Evolutionary conservation across 208 protist genomes (phyloP).

Genomic region (Leishmania mexicana): DNA sequence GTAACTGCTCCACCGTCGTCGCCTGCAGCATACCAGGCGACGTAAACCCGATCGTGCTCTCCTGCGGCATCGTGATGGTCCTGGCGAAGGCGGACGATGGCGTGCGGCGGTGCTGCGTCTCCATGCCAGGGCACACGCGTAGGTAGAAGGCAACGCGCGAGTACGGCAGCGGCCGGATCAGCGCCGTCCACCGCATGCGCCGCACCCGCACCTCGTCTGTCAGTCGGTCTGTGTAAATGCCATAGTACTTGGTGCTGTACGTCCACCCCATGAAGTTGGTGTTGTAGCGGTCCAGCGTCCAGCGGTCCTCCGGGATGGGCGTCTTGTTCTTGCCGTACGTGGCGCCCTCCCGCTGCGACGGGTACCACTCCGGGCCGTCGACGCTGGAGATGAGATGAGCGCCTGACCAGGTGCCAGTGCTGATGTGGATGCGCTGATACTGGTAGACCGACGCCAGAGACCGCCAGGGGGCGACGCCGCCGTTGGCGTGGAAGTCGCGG

Average conservation of each 20-base stretch:
- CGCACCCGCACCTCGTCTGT: conserved; percentile 48
- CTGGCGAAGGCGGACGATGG: conserved; percentile 4
- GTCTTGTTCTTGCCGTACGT: conserved; percentile 36
- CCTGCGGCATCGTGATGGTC: conserved; percentile 12
- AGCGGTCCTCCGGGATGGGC: conserved; percentile 33
- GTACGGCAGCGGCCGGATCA: conserved; percentile 52
- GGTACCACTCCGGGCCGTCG: conserved; percentile 76
- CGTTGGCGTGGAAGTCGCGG: conserved; percentile 76
- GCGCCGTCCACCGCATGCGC: conserved; percentile 72
- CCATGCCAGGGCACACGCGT: conserved; percentile 51
- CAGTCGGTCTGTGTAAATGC: conserved; percentile 49
- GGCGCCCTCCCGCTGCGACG: conserved; percentile 45
- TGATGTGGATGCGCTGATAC: conserved; percentile 65
- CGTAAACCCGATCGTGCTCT: conserved; percentile 32
- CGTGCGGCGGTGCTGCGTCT: conserved; percentile 27
- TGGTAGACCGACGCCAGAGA: conserved; percentile 68
- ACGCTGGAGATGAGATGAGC: conserved; percentile 45
- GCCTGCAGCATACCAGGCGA: conserved; percentile 38
- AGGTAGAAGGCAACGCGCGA: conserved; percentile 53
- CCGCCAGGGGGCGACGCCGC: conserved; percentile 69
- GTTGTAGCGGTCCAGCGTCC: conserved; percentile 66
- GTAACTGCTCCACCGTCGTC: conserved; percentile 31
- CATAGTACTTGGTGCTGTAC: conserved; percentile 77
- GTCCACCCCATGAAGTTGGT: conserved; percentile 83
- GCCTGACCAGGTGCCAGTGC: conserved; percentile 38